A percentile compares a stretch with the other conserved stretches of the same genome.
These are phyloP conservation scores for Aspergillus bridgeri DNA, from an alignment of 495 filamentous ascomycete species.

Conservation along the genomic window DNA sequence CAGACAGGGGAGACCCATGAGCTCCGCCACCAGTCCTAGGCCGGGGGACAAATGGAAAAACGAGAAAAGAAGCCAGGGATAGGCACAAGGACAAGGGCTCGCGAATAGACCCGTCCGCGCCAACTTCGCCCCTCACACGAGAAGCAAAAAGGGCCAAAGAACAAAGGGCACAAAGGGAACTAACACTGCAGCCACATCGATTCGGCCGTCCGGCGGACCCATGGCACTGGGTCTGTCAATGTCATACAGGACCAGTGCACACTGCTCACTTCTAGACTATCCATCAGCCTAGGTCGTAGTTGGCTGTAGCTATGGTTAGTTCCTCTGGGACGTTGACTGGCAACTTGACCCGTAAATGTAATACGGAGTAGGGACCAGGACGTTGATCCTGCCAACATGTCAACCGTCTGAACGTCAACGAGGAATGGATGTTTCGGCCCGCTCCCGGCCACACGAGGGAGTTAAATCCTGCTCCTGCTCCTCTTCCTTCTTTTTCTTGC, in stretches of 20 bases:
- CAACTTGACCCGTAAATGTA: background rate
- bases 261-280: too few species aligned
- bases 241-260: constrained; percentile 7
- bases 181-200: constrained; percentile 17
- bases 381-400: constrained; percentile 12
- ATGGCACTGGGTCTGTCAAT: constrained; percentile 15
- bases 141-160: too few species aligned
- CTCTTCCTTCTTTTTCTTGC: background rate
- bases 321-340: background rate
- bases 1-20: background rate
- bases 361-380: background rate
- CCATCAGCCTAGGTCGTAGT: too few species aligned
- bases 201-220: constrained; percentile 15
- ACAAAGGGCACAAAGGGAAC: constrained; percentile 8
- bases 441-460: constrained; percentile 15
- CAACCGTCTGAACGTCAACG: constrained; percentile 7
- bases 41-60: background rate
- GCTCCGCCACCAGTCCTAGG: background rate
- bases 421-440: constrained; percentile 17
- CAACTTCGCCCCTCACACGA: too few species aligned
- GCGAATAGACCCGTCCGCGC: background rate
- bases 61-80: background rate
- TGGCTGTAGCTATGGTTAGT: too few species aligned
- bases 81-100: background rate
- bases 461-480: background rate